These are phyloP conservation scores for Penicillium psychrofluorescens DNA, from an alignment of 495 filamentous ascomycete species.

Conservation along the genomic window DNA sequence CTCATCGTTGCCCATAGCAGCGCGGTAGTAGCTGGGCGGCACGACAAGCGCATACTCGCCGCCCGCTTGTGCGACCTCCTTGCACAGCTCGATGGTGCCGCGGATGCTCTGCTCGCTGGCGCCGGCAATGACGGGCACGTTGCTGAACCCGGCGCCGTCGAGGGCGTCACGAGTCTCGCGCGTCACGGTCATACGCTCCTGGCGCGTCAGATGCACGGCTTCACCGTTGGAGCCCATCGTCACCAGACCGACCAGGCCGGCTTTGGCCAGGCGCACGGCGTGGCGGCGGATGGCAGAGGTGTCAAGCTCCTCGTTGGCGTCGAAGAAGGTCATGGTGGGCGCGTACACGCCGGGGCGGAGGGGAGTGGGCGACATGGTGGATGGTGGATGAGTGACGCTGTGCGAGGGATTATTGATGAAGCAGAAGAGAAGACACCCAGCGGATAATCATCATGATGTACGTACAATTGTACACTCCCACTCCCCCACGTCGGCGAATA, in stretches of 20 bases:
- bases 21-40: slow-evolving; percentile 78
- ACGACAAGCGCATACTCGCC: slow-evolving; percentile 74
- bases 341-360: slow-evolving; percentile 82
- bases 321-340: slow-evolving; percentile 88
- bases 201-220: slow-evolving; percentile 71
- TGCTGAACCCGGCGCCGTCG: slow-evolving; percentile 68
- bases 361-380: slow-evolving; percentile 42
- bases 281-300: slow-evolving; percentile 70
- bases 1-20: slow-evolving; percentile 64
- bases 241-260: slow-evolving; percentile 74
- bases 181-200: slow-evolving; percentile 71
- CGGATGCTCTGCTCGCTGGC: slow-evolving; percentile 71
- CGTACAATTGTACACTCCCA: neutral
- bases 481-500: slow-evolving; percentile 22
- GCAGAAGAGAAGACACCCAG: neutral
- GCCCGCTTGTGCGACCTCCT: slow-evolving; percentile 59
- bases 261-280: slow-evolving; percentile 72
- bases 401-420: neutral
- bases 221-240: slow-evolving; percentile 90
- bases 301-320: slow-evolving; percentile 75
- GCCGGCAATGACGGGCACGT: slow-evolving; percentile 75
- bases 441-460: neutral
- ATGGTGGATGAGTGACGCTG: neutral
- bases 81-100: slow-evolving; percentile 67
- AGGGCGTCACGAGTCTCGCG: slow-evolving; percentile 74